phyloP scores from a whole-genome alignment of 2,329 filamentous ascomycete species.

The Leptodontidium sp. region DNA sequence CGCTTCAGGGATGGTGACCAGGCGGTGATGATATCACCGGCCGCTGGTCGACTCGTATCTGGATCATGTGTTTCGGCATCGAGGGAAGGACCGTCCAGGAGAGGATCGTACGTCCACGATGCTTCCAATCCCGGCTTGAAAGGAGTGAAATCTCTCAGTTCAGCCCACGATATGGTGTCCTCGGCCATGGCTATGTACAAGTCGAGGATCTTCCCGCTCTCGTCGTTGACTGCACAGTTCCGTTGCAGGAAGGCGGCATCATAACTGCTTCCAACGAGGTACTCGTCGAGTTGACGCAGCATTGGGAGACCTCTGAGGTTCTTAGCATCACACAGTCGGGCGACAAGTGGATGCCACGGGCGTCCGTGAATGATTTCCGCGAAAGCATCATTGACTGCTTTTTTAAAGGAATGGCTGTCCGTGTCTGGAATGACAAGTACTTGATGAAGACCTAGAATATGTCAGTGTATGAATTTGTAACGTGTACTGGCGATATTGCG shows the following conservation, averaged over 20 bases:
- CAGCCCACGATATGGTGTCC: conserved; percentile 62
- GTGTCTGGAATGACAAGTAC: conserved; percentile 62
- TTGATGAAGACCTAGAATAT: conserved; percentile 56
- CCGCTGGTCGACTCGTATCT: conserved; percentile 48
- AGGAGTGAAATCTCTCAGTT: conserved; percentile 56
- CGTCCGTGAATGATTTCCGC: conserved; percentile 57
- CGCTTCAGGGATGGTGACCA: conserved; percentile 55
- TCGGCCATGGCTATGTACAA: conserved; percentile 65
- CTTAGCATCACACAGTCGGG: conserved; percentile 63
- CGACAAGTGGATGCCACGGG: conserved; percentile 65
- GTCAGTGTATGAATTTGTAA: not conserved
- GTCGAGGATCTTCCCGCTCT: conserved; percentile 63
- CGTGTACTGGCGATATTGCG: too few relatives aligned
- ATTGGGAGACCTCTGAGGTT: conserved; percentile 64
- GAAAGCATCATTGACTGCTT: conserved; percentile 60
- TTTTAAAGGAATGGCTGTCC: conserved; percentile 57
- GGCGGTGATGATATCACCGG: conserved; percentile 53
- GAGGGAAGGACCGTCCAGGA: conserved; percentile 54
- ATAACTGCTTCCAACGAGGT: conserved; percentile 53
- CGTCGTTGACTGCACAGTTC: conserved; percentile 64
- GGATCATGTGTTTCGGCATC: conserved; percentile 36
- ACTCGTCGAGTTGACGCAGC: conserved; percentile 60
- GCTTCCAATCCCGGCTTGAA: conserved; percentile 62
- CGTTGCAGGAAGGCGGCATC: conserved; percentile 60
- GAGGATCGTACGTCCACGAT: conserved; percentile 60